A percentile compares a stretch with the other conserved stretches of the same genome.
Conservation (phyloP, 805 yeast genomes). For the Kockiozyma suomiensis region DNA sequence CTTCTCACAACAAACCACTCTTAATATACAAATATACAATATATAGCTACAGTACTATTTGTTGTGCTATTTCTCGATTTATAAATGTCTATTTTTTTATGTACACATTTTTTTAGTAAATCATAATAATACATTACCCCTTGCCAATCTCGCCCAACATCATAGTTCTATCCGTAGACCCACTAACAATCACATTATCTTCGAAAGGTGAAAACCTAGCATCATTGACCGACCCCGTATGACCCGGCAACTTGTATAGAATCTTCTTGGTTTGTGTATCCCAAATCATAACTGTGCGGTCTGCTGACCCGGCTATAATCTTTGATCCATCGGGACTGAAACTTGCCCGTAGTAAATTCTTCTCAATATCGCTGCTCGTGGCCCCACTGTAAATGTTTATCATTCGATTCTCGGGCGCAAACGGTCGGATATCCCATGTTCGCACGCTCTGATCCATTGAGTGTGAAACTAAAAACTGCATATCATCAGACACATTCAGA, state of each 20-base stretch:
- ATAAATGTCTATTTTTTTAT: too few relatives aligned
- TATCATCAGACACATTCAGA: conserved; percentile 52
- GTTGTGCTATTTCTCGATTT: too few relatives aligned
- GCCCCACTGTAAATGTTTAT: conserved; percentile 58
- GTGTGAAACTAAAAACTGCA: conserved; percentile 53
- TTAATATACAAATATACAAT: too few relatives aligned
- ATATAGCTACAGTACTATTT: too few relatives aligned
- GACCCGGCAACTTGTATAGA: conserved; percentile 58
- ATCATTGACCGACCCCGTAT: conserved; percentile 62
- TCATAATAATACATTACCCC: background rate
- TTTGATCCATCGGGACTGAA: conserved; percentile 47
- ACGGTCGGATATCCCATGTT: conserved; percentile 57
- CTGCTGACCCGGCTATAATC: conserved; percentile 63
- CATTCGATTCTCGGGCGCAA: conserved; percentile 41
- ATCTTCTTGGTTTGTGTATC: conserved; percentile 55
- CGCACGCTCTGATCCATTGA: conserved; percentile 61
- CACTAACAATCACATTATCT: conserved; percentile 39
- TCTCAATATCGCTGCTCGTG: conserved; percentile 50
- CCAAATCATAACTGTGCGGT: conserved; percentile 62
- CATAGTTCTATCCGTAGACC: conserved; percentile 33
- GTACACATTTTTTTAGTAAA: too few relatives aligned
- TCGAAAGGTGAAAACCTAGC: conserved; percentile 55
- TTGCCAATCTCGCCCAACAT: conserved; percentile 35
- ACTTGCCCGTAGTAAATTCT: conserved; percentile 53
- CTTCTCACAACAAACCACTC: too few relatives aligned